Evolutionary conservation across 1,284 basidiomycete species (phyloP).

Genomic region (Heliocybe sulcata): DNA sequence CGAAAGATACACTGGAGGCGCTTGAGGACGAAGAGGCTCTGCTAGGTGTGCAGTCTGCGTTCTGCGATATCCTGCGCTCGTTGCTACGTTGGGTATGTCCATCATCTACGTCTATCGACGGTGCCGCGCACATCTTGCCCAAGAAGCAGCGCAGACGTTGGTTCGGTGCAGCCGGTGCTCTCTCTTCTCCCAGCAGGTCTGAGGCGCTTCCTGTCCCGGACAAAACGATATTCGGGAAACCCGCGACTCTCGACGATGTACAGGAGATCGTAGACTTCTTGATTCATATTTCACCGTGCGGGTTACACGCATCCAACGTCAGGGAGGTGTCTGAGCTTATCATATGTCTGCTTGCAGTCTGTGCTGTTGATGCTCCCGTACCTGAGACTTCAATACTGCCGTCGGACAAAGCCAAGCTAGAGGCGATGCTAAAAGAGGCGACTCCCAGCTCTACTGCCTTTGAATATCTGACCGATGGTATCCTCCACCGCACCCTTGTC

Average conservation of each 20-base stretch:
- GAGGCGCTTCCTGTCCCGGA: not conserved
- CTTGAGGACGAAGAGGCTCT: too few relatives aligned
- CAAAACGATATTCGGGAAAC: not conserved
- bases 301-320: not conserved
- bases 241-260: not conserved
- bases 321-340: not conserved
- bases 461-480: not conserved
- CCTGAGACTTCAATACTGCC: not conserved
- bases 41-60: not conserved
- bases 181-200: not conserved
- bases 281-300: not conserved
- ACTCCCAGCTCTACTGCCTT: not conserved
- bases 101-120: not conserved
- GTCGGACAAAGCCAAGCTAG: not conserved
- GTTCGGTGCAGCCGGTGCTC: not conserved
- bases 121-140: not conserved
- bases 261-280: not conserved
- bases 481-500: not conserved
- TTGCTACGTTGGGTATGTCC: not conserved
- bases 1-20: too few relatives aligned
- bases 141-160: not conserved
- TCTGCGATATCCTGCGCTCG: not conserved
- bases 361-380: not conserved
- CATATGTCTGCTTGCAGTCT: not conserved
- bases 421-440: not conserved